Conservation (phyloP, 176 grass and related monocot species). For the Rhynchospora tenuis region DNA sequence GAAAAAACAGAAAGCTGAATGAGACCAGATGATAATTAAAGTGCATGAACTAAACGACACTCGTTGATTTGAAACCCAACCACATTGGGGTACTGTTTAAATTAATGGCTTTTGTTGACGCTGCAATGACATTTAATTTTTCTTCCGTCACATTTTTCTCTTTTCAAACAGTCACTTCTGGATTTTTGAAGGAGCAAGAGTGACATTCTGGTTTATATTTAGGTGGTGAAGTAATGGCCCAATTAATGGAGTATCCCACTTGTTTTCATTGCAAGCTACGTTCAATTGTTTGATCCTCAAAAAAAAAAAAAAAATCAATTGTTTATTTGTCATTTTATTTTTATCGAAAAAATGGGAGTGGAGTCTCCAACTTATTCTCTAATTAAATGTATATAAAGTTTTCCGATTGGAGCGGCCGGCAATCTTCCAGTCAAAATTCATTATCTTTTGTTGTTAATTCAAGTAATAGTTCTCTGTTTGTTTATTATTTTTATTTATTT, state of each 20-base stretch:
- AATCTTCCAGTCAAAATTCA: too few relatives aligned
- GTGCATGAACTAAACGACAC: background rate
- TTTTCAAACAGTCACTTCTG: background rate
- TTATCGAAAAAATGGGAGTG: too few relatives aligned
- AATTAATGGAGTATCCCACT: background rate
- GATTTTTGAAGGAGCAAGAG: too few relatives aligned
- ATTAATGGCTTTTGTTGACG: background rate
- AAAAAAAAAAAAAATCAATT: too few relatives aligned
- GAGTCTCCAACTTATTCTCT: too few relatives aligned
- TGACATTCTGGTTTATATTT: background rate
- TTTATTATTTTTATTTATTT: too few relatives aligned
- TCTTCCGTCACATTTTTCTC: background rate
- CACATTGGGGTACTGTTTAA: background rate
- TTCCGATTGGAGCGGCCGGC: too few relatives aligned
- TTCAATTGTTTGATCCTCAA: too few relatives aligned
- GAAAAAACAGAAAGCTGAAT: background rate
- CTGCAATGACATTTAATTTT: background rate
- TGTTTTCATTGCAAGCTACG: background rate
- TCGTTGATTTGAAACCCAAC: background rate
- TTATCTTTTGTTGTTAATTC: too few relatives aligned
- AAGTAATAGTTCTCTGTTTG: too few relatives aligned
- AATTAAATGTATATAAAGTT: too few relatives aligned
- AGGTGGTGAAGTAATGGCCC: background rate
- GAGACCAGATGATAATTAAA: background rate
- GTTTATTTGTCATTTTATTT: too few relatives aligned